Conservation (phyloP, 2,329 filamentous ascomycete genomes). For the Venturiaceae sp. region DNA sequence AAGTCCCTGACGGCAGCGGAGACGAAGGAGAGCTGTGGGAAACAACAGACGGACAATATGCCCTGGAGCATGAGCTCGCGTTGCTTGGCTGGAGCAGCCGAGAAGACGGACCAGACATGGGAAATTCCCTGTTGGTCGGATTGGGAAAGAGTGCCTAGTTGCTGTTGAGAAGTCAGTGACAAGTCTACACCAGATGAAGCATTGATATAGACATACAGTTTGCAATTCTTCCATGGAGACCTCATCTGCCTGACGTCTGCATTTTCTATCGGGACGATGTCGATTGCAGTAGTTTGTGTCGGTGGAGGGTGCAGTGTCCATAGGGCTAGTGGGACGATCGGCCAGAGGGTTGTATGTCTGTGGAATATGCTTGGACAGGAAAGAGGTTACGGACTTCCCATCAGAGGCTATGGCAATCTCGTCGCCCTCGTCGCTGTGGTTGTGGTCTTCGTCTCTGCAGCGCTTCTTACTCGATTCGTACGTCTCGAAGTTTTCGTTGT, state of each 20-base stretch:
- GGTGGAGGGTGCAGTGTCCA: slow-evolving; percentile 34
- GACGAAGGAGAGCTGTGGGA: slow-evolving; percentile 89
- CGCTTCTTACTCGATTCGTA: neutral
- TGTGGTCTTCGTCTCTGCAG: neutral
- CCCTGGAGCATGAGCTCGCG: slow-evolving; percentile 94
- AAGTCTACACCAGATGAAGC: neutral
- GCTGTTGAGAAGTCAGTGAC: slow-evolving; percentile 35
- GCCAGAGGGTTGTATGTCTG: slow-evolving; percentile 71
- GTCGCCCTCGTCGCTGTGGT: neutral
- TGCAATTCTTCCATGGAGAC: slow-evolving; percentile 94
- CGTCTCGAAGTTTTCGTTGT: neutral
- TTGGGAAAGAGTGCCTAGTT: slow-evolving; percentile 71
- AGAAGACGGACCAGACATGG: slow-evolving; percentile 97
- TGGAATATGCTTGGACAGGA: slow-evolving; percentile 84
- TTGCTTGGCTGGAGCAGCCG: slow-evolving; percentile 86
- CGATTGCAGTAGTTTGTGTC: slow-evolving; percentile 95
- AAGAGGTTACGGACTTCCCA: slow-evolving; percentile 70
- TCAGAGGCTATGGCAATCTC: slow-evolving; percentile 9
- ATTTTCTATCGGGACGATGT: slow-evolving; percentile 89
- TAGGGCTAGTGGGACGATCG: slow-evolving; percentile 19
- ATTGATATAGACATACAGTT: slow-evolving; percentile 51
- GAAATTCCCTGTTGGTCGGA: slow-evolving; percentile 91
- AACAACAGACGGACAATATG: slow-evolving; percentile 93
- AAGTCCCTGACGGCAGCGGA: slow-evolving; percentile 86
- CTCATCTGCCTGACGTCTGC: slow-evolving; percentile 84